Percentiles rank a stretch among this genome's conserved stretches.
These are phyloP conservation scores for Lachancea mirantina DNA, from an alignment of 805 yeast species.

Conservation along the genomic window DNA sequence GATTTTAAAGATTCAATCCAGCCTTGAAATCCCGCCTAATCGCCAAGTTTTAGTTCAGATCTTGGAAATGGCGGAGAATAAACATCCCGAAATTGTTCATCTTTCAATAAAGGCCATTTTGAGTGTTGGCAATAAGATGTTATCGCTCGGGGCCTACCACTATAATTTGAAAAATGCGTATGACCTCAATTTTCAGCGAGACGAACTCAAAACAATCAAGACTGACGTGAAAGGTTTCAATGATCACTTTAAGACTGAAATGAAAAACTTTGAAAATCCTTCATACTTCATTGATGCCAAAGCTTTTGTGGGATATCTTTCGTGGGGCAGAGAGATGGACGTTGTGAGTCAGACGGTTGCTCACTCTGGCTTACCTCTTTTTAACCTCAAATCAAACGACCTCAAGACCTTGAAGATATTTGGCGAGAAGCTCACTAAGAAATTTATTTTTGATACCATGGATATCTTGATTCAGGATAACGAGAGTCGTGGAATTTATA, in stretches of 20 bases:
- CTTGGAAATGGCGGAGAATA: slow-evolving; percentile 42
- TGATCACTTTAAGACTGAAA: slow-evolving; percentile 42
- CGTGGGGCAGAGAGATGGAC: slow-evolving; percentile 56
- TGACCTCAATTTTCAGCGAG: slow-evolving; percentile 36
- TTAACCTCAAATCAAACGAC: slow-evolving; percentile 38
- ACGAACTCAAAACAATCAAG: slow-evolving; percentile 37
- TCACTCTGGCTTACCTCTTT: slow-evolving; percentile 13
- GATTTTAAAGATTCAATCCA: slow-evolving; percentile 46
- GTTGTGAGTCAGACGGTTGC: slow-evolving; percentile 34
- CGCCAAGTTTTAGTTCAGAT: slow-evolving; percentile 38
- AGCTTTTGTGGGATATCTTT: slow-evolving; percentile 58
- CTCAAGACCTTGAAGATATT: slow-evolving; percentile 34
- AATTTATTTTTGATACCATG: slow-evolving; percentile 51
- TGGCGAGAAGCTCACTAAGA: slow-evolving; percentile 41
- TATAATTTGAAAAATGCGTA: slow-evolving; percentile 42
- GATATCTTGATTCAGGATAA: slow-evolving; percentile 55
- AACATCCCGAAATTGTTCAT: slow-evolving; percentile 62
- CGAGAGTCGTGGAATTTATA: slow-evolving; percentile 60
- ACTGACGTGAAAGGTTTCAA: slow-evolving; percentile 37
- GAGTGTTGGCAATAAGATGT: slow-evolving; percentile 41
- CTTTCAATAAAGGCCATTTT: slow-evolving; percentile 55
- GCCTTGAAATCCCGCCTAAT: slow-evolving; percentile 41
- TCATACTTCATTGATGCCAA: slow-evolving; percentile 51
- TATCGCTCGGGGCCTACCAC: slow-evolving; percentile 38
- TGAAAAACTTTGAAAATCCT: slow-evolving; percentile 42